A percentile compares a stretch with the other conserved stretches of the same genome.
Conservation (phyloP, 805 yeast species). For the Monosporozyma aquatica region DNA sequence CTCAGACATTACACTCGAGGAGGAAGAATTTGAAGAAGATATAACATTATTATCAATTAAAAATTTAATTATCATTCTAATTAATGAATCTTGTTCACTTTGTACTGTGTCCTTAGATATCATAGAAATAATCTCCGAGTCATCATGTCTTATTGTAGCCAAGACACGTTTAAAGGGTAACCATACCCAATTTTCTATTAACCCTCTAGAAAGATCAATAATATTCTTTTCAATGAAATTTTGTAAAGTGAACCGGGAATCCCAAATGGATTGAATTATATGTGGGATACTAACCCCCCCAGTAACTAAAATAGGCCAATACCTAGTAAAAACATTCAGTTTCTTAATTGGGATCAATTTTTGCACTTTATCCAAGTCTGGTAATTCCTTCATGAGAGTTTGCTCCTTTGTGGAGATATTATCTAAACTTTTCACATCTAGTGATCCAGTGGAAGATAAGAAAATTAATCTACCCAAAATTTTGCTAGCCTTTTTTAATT, state of each 20-base stretch:
- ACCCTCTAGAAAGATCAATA: slow-evolving; percentile 55
- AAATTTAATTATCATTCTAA: slow-evolving; percentile 72
- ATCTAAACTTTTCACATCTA: background rate
- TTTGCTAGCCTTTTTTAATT: slow-evolving; percentile 8
- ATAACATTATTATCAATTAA: slow-evolving; percentile 15
- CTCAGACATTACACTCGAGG: too few species aligned
- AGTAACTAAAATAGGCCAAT: slow-evolving; percentile 55
- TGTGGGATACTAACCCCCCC: slow-evolving; percentile 46
- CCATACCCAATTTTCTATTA: slow-evolving; percentile 75
- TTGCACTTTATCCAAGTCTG: background rate
- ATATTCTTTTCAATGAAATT: slow-evolving; percentile 52
- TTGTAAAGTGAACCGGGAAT: slow-evolving; percentile 44
- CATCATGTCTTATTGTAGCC: slow-evolving; percentile 78
- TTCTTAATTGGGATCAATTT: slow-evolving; percentile 7
- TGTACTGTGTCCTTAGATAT: slow-evolving; percentile 70
- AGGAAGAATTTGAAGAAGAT: too few species aligned
- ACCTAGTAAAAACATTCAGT: slow-evolving; percentile 40
- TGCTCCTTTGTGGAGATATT: background rate
- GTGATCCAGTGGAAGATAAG: background rate
- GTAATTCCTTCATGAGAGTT: background rate
- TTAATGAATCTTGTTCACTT: slow-evolving; percentile 71
- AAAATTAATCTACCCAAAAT: slow-evolving; percentile 17
- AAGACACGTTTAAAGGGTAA: slow-evolving; percentile 65
- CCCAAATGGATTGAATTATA: slow-evolving; percentile 35
- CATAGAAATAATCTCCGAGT: slow-evolving; percentile 59